These are phyloP conservation scores for Leccinum aurantiacum DNA, from an alignment of 768 basidiomycete genomes.

Conservation along the genomic window DNA sequence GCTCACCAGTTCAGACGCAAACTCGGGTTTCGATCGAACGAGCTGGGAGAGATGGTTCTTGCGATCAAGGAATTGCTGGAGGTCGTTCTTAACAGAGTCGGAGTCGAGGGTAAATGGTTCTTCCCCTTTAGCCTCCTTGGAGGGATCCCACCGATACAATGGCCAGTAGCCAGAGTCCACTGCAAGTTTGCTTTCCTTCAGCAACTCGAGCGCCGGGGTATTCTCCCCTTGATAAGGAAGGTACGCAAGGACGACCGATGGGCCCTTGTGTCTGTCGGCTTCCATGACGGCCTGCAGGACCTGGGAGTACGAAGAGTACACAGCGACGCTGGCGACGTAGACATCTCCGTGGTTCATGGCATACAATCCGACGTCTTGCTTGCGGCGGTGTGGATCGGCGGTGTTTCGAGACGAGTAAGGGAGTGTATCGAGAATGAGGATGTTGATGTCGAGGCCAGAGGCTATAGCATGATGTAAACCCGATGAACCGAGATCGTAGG, in stretches of 20 bases:
- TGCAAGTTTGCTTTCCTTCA: constrained; percentile 96
- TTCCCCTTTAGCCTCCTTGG: constrained; percentile 67
- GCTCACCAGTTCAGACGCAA: constrained; percentile 80
- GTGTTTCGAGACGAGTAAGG: constrained; percentile 81
- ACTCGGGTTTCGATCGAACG: constrained; percentile 72
- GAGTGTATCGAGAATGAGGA: constrained; percentile 90
- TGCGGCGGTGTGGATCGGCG: constrained; percentile 63
- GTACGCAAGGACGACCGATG: constrained; percentile 91
- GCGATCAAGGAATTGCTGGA: constrained; percentile 90
- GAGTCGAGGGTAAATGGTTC: constrained; percentile 94
- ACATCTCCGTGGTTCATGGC: constrained; percentile 98
- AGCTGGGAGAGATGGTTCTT: constrained; percentile 97
- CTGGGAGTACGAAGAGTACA: constrained; percentile 94
- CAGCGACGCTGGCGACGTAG: constrained; percentile 92
- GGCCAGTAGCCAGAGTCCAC: constrained; percentile 98
- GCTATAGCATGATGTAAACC: constrained; percentile 94
- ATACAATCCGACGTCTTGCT: constrained; percentile 96
- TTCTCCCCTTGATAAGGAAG: constrained; percentile 84
- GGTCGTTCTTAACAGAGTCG: constrained; percentile 89
- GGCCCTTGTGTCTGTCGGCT: constrained; percentile 87
- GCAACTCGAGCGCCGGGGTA: constrained; percentile 78
- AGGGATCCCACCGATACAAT: constrained; percentile 95
- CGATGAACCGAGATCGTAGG: constrained; percentile 93
- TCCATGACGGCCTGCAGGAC: constrained; percentile 89
- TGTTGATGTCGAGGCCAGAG: constrained; percentile 88